Evolutionary conservation across 1,284 basidiomycete species (phyloP), one percentile per base, ranked within the genome.

Genomic region (Bondarzewia mesenterica): DNA sequence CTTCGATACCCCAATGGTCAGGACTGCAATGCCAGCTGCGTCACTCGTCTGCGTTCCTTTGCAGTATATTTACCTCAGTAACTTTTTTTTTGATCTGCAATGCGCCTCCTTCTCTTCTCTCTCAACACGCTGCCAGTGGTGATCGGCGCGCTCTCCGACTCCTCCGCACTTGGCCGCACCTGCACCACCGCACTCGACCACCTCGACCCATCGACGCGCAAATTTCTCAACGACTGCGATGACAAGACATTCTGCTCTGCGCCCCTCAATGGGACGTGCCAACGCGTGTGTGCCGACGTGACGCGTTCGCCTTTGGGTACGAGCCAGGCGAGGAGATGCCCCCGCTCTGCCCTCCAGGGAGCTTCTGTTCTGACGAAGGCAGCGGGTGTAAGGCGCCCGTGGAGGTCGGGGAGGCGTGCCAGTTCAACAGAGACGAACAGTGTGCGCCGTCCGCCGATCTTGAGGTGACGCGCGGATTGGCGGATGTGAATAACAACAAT

Each of bases 361-460:
- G 62, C 14, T 88, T 80, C 67, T 89, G 86, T 58, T 85, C 85
- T 0, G 86, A 89, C 59, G 80, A 84, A 57, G 83, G 80, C 16
- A 75, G 75, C 57, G 73, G 71, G 1, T 91, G 87, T 61, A 60
- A 69, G 46, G 57, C 62, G 3, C 64, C 79, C 46, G 61, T 73
- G 0, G 51, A 61, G 0, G 62, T 74, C 0, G 84, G 83, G 2
- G 64, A 63, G 18, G 42, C 68, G 0, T 89, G 86, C 61, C 78
- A 89, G 63, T 65, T 87, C 56, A 79, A 82, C 54, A 70, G 85
- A 36, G 85, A 89, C 60, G 84, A 87, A 50, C 77, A 86, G 58
- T 88, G 83, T 55, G 62, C 63, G 8, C 66, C 75, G 2, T 71
- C 80, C 2, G 18, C 38, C 20, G 12, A 66, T 76, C 50, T 68